Base-by-base conservation (phyloP, 2,329 filamentous ascomycete species). In the Alternaria burnsii region DNA sequence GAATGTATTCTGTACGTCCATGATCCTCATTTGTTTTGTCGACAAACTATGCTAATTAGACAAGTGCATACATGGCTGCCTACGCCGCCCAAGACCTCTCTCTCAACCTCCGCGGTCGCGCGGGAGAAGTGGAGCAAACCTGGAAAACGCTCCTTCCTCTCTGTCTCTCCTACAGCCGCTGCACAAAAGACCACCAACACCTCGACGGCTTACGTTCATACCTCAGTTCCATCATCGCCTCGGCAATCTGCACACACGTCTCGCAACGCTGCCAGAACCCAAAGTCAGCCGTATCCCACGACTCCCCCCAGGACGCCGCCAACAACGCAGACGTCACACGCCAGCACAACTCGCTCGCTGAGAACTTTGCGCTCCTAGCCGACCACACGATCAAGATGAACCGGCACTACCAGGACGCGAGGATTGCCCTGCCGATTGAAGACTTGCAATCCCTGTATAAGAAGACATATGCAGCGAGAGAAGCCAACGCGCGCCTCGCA, bases 1-100 rank as follows among this genome's bases (percentile, higher is more conserved):
- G 82, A 84, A 61, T 82, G 80, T 43, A 77, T 84, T 30, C 60
- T 84, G 65, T 80, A 69, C 67, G 74, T 62, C 1, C 20, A 14
- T 38, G 3, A n/a, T 16, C 12, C 32, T 10, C 1, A 5, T 18
- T n/a, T 7, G 18, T 2, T 4, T n/a, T 4, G 2, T 24, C 14
- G 6, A 11, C 3, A 3, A 38, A 20, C 14, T 26, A n/a, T 26
- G 61, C 71, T 76, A 59, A 76, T 54, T 36, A 40, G 12, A 5
- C 16, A 34, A 78, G 76, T 46, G 73, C 77, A 7, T 80, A 79
- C 63, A 78, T 80, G 74, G 73, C 74, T 22, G 74, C 78, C 18
- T 79, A 75, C 22, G 66, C 72, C 55, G 71, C 71, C 20, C 71
- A 73, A 62, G 78, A 79, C 46, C 53, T 70, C 12, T 72, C 68